Base-by-base conservation (phyloP, 129 eudicot genomes). In the Pseudognaphalium luteoalbum region DNA sequence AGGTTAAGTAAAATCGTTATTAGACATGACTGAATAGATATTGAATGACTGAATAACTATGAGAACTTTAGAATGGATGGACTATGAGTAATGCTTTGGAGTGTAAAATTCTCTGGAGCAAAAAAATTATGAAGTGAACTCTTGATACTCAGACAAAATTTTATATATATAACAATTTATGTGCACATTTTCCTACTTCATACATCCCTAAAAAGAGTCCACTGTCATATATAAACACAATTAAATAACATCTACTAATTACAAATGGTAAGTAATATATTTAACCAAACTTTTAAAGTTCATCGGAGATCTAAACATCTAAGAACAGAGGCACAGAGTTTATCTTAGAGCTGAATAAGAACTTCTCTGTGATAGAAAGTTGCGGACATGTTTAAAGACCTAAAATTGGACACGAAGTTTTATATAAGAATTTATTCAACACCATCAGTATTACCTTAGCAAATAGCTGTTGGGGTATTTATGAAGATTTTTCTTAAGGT, bases 401-500 rank as follows among this genome's bases (percentile, higher is more conserved):
- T 74, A 44, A 44, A 33, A 33, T 11, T n/a, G 51, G 67, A 25
- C 10, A 51, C 54, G 37, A 51, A 67, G 37, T 51, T 65, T 14
- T 6, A n/a, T 76, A 32, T 32, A 29, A 20, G 14, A 14, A 11
- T 16, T 20, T 30, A 50, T 28, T 32, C 22, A 30, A 29, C 28
- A 35, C 21, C 33, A 54, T 72, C 52, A 37, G 28, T 16, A 80
- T n/a, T 83, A 94, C 98, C 98, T 91, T 78, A 94, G 73, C 74
- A 85, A 51, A 72, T 71, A 72, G 77, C 86, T 84, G 57, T 83
- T 86, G 16, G 98, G 98, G 83, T 70, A 94, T 83, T 85, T 85
- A 73, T 94, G 98, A 63, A 94, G 88, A 65, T 80, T 84, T 76
- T 84, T 94, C 39, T 77, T 88, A 39, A 94, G 91, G 75, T 94